Evolutionary conservation across 345 rosid genomes (phyloP).

Genomic region (Eucalyptus virginea): DNA sequence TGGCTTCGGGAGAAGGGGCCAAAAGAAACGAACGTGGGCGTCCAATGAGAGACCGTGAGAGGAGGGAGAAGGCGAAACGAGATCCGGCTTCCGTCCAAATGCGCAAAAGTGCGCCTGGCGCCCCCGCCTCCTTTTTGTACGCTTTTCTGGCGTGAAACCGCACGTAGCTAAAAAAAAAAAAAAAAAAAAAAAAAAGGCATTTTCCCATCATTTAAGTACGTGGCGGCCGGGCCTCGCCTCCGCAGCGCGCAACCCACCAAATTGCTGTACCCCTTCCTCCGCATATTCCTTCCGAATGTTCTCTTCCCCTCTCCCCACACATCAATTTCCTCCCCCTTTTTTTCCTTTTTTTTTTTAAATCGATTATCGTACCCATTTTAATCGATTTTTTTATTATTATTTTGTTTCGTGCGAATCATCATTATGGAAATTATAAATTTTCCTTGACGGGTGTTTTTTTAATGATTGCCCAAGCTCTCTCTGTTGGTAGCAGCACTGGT

Average conservation of each 20-base stretch:
- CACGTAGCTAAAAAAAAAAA: neutral
- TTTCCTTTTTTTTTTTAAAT: neutral
- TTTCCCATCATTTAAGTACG: neutral
- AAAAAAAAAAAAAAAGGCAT: too few species aligned
- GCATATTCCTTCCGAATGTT: slow-evolving; percentile 6
- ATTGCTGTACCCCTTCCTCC: neutral
- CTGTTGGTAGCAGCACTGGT: neutral
- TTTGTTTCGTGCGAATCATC: neutral
- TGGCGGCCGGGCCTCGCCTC: neutral
- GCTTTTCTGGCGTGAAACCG: neutral
- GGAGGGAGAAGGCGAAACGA: neutral
- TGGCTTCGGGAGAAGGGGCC: neutral
- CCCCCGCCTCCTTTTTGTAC: neutral
- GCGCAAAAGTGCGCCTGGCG: neutral
- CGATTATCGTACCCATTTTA: neutral
- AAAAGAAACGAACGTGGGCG: neutral
- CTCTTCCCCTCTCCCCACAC: neutral
- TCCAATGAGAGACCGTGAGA: neutral
- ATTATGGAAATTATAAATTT: neutral
- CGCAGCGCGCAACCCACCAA: neutral
- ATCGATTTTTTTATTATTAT: neutral
- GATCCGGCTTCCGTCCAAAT: neutral
- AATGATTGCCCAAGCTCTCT: neutral
- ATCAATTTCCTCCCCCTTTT: neutral
- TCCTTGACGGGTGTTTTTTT: neutral